Evolutionary conservation across 352 stramenopile species (phyloP).

Genomic region (Pythium myriotylum): DNA sequence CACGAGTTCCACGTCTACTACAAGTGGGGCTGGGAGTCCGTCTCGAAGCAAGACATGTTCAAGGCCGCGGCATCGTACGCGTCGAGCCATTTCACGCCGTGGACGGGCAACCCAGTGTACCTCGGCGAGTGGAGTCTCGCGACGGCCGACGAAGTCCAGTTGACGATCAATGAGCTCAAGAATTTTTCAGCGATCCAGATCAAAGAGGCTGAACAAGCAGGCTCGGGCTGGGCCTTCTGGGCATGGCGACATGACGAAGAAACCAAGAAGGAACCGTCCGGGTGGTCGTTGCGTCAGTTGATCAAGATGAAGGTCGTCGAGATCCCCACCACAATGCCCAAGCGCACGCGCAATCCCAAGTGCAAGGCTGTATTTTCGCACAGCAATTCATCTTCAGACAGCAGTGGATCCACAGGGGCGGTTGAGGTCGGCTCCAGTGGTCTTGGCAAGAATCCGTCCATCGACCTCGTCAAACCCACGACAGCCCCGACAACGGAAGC

Average conservation of each 20-base stretch:
- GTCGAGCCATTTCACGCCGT: slow-evolving; percentile 1
- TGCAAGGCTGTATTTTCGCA: not conserved
- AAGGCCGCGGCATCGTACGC: not conserved
- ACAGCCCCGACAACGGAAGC: too few relatives aligned
- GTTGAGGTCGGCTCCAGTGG: too few relatives aligned
- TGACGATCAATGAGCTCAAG: slow-evolving; percentile 12
- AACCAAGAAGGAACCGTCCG: not conserved
- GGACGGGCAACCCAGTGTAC: slow-evolving; percentile 40
- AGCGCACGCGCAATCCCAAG: not conserved
- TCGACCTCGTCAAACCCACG: too few relatives aligned
- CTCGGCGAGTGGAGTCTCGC: slow-evolving; percentile 54
- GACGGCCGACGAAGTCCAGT: slow-evolving; percentile 26
- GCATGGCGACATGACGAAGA: slow-evolving; percentile 22
- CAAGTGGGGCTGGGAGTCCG: slow-evolving; percentile 25
- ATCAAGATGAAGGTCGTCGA: slow-evolving; percentile 9
- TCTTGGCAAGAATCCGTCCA: too few relatives aligned
- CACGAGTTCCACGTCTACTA: too few relatives aligned
- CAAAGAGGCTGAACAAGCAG: slow-evolving; percentile 11
- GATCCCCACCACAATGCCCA: slow-evolving; percentile 4
- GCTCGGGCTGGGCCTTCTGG: slow-evolving; percentile 18
- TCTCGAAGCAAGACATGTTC: slow-evolving; percentile 28
- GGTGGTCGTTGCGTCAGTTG: slow-evolving; percentile 11
- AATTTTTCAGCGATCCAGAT: slow-evolving; percentile 32
- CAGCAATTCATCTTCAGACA: not conserved
- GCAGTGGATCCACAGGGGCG: too few relatives aligned